These are phyloP conservation scores for Penicillium goetzii DNA, from an alignment of 495 filamentous ascomycete genomes.

Conservation along the genomic window DNA sequence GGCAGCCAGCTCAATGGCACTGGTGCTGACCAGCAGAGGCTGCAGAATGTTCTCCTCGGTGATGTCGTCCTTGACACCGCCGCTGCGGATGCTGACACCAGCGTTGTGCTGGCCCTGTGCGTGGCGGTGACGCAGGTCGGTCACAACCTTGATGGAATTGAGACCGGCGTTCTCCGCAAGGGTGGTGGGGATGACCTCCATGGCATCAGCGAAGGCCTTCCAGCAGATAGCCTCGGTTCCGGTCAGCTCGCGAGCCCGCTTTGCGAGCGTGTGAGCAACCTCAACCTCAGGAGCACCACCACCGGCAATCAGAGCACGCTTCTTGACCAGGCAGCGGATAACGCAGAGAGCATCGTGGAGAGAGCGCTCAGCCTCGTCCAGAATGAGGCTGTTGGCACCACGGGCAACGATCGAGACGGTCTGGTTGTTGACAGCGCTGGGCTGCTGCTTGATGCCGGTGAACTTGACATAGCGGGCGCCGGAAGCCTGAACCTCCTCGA, in stretches of 20 bases:
- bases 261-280: conserved; percentile 79
- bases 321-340: conserved; percentile 97
- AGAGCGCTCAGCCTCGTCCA: conserved; percentile 95
- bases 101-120: conserved; percentile 94
- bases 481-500: conserved; percentile 86
- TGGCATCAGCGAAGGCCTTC: conserved; percentile 96
- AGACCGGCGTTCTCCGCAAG: conserved; percentile 96
- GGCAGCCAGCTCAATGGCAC: conserved; percentile 92
- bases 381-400: conserved; percentile 90
- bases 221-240: conserved; percentile 97
- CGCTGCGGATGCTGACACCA: conserved; percentile 94
- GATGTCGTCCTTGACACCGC: conserved; percentile 93
- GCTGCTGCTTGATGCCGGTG: conserved; percentile 75
- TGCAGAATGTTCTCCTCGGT: conserved; percentile 97
- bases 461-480: conserved; percentile 93
- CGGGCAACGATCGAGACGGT: conserved; percentile 93
- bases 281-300: conserved; percentile 96
- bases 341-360: conserved; percentile 98
- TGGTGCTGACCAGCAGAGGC: conserved; percentile 93
- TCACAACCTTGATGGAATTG: conserved; percentile 98
- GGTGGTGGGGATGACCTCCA: conserved; percentile 97
- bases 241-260: conserved; percentile 76
- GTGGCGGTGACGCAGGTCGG: conserved; percentile 89
- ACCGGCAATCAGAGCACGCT: conserved; percentile 94
- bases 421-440: conserved; percentile 63